phyloP scores from a whole-genome alignment of 768 basidiomycete genomes.

The Thelephora ganbajun region DNA sequence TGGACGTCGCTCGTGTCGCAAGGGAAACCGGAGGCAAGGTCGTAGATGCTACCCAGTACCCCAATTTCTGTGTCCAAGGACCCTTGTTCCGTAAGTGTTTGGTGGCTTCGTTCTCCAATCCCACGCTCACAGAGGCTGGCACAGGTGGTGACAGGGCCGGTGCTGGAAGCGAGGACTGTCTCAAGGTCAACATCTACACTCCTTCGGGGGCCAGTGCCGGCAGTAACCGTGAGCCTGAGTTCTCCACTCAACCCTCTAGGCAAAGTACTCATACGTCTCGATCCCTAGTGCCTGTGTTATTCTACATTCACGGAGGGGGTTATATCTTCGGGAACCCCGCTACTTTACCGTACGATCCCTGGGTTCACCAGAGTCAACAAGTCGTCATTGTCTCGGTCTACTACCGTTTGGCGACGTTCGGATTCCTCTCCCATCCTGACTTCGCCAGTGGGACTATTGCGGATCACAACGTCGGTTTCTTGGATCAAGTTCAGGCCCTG shows the following conservation, averaged over 20 bases:
- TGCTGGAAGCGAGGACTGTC: conserved; percentile 51
- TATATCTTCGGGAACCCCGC: conserved; percentile 47
- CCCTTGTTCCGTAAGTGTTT: conserved; percentile 26
- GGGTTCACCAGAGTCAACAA: conserved; percentile 48
- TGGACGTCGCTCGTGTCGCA: conserved; percentile 32
- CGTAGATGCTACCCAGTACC: conserved; percentile 39
- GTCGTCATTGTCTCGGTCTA: conserved; percentile 54
- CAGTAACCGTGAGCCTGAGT: conserved; percentile 28
- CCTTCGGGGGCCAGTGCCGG: conserved; percentile 32
- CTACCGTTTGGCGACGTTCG: conserved; percentile 49
- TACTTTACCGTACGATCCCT: conserved; percentile 54
- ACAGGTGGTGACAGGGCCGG: conserved; percentile 43
- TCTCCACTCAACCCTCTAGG: not conserved
- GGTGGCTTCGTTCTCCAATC: conserved; percentile 1
- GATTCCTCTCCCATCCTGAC: conserved; percentile 42
- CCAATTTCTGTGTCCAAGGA: conserved; percentile 48
- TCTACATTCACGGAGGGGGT: conserved; percentile 31
- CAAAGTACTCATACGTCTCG: not conserved
- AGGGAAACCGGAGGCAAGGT: conserved; percentile 21
- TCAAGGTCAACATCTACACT: conserved; percentile 53
- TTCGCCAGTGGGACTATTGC: conserved; percentile 24
- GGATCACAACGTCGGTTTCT: conserved; percentile 39
- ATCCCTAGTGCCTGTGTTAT: conserved; percentile 21
- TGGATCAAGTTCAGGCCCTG: conserved; percentile 35
- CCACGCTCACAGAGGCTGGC: conserved; percentile 1